Evolutionary conservation across 192 early-diverging fungal genomes (phyloP).

Genomic region (Coemansia sp.): DNA sequence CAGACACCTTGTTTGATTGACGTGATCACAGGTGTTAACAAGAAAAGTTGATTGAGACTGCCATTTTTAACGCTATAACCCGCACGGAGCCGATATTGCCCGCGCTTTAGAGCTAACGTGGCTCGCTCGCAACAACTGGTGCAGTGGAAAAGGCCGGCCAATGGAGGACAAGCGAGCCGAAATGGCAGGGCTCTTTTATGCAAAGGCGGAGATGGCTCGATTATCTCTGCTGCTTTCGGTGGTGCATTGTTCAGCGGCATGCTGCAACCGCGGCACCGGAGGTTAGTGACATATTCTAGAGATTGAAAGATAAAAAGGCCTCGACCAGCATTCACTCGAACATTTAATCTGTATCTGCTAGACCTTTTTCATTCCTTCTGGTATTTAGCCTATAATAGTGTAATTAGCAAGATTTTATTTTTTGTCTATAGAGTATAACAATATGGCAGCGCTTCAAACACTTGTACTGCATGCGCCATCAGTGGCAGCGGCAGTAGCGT

Average conservation of each 20-base stretch:
- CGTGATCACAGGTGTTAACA: neutral
- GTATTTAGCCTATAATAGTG: neutral
- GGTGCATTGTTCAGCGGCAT: neutral
- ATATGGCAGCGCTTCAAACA: slow-evolving; percentile 22
- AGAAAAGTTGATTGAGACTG: neutral
- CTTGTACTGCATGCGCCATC: slow-evolving; percentile 18
- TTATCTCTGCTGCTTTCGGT: slow-evolving; percentile 6
- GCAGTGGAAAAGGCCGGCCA: too few relatives aligned
- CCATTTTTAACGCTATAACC: neutral
- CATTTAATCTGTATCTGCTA: neutral
- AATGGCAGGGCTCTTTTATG: slow-evolving; percentile 3
- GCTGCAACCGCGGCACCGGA: neutral
- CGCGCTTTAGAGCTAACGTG: neutral
- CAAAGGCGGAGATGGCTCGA: slow-evolving; percentile 33
- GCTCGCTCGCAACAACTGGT: neutral
- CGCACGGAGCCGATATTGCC: neutral
- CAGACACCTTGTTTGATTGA: neutral
- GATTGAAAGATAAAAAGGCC: neutral
- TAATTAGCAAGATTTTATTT: neutral
- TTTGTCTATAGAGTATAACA: slow-evolving; percentile 1
- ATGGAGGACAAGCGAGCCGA: too few relatives aligned
- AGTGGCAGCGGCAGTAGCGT: slow-evolving; percentile 33
- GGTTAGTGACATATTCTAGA: neutral
- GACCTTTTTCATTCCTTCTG: neutral
- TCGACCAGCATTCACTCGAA: neutral